A percentile compares a stretch with the other conserved stretches of the same genome.
Conservation (phyloP, 2,329 filamentous ascomycete genomes). For the Raffaelea ambrosiae region DNA sequence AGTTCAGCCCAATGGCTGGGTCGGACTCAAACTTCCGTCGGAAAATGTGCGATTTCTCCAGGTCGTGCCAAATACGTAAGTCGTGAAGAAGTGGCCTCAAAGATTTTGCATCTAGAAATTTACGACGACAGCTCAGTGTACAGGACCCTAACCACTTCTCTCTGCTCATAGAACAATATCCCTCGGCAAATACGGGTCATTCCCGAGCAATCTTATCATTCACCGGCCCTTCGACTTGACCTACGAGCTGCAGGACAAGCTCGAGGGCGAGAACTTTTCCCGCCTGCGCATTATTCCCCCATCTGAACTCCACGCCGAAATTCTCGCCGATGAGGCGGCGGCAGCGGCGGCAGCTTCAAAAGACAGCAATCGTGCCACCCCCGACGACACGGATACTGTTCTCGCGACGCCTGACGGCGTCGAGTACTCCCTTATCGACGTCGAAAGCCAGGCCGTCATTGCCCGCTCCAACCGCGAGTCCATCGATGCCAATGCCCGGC, state of each 20-base stretch:
- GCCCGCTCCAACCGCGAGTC: constrained; percentile 51
- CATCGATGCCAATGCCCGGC: constrained; percentile 51
- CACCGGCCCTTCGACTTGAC: constrained; percentile 88
- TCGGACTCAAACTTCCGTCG: constrained; percentile 50
- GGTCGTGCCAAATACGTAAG: constrained; percentile 51
- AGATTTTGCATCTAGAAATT: constrained; percentile 3
- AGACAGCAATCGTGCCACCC: too few relatives aligned
- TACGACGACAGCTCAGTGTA: too few relatives aligned
- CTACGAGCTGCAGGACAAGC: constrained; percentile 75
- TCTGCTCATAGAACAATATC: constrained; percentile 66
- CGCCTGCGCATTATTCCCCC: constrained; percentile 71
- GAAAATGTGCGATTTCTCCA: constrained; percentile 50
- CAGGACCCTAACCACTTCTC: too few relatives aligned
- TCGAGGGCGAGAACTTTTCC: constrained; percentile 54
- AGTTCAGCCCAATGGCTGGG: constrained; percentile 52
- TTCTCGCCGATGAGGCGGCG: constrained; percentile 41
- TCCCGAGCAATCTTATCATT: constrained; percentile 81
- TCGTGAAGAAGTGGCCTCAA: constrained; percentile 13
- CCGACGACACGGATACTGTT: constrained; percentile 17
- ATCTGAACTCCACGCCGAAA: constrained; percentile 74
- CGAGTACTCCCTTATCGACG: constrained; percentile 36
- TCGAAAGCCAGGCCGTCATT: constrained; percentile 37
- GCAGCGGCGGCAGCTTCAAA: constrained; percentile 17
- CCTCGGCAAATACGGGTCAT: constrained; percentile 86
- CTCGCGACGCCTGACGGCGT: constrained; percentile 21